phyloP scores from a whole-genome alignment of 257 asterid genomes.

The Avicennia marina region DNA sequence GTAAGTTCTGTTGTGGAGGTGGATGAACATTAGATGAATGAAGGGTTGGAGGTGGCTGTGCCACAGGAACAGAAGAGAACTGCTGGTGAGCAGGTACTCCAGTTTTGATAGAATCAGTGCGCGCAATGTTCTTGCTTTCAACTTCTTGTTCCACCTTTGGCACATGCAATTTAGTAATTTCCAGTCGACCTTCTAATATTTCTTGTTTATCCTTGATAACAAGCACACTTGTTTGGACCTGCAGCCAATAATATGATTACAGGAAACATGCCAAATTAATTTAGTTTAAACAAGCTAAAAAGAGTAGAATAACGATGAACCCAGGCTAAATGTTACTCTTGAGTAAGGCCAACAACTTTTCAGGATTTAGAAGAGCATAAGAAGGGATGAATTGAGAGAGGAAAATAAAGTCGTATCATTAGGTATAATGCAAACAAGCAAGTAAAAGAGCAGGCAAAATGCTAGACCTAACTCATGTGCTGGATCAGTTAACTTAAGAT shows the following conservation, averaged over 20 bases:
- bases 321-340: too few relatives aligned
- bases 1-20: slow-evolving; percentile 44
- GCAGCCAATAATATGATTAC: slow-evolving; percentile 22
- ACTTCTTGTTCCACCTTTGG: slow-evolving; percentile 50
- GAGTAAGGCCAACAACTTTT: too few relatives aligned
- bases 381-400: too few relatives aligned
- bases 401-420: too few relatives aligned
- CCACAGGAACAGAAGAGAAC: slow-evolving; percentile 39
- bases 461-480: too few relatives aligned
- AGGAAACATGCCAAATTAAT: background rate
- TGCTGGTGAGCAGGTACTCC: slow-evolving; percentile 52
- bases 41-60: slow-evolving; percentile 27
- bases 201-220: slow-evolving; percentile 78
- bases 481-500: too few relatives aligned
- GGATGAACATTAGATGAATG: slow-evolving; percentile 4
- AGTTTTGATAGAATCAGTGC: slow-evolving; percentile 38
- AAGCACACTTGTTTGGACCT: slow-evolving; percentile 79
- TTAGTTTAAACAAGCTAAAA: too few relatives aligned
- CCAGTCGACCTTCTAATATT: slow-evolving; percentile 59
- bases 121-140: slow-evolving; percentile 39
- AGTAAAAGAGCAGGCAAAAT: background rate
- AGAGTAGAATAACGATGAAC: too few relatives aligned
- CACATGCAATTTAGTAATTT: slow-evolving; percentile 58
- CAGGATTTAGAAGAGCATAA: too few relatives aligned
- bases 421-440: background rate